Evolutionary conservation across 805 yeast species (phyloP).

Genomic region (Lipomyces mesembrius): DNA sequence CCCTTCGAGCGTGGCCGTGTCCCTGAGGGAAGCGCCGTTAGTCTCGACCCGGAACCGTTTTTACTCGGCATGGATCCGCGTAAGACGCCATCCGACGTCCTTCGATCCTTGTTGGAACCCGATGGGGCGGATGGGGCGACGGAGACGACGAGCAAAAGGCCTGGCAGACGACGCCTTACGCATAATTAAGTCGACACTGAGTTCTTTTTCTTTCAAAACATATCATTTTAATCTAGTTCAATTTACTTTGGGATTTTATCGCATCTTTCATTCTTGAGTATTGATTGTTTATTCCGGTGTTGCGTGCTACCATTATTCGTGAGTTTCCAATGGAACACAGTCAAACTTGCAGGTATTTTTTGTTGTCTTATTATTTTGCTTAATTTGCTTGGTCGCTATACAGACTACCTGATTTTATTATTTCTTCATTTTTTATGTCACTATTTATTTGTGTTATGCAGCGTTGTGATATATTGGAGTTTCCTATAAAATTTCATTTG

Average conservation of each 20-base stretch:
- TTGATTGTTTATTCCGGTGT: no score
- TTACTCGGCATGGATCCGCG: constrained; percentile 31
- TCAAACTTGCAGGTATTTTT: not conserved
- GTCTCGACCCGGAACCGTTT: constrained; percentile 35
- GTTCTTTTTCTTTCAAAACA: not conserved
- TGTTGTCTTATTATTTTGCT: not conserved
- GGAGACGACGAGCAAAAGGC: not conserved
- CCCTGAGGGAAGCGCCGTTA: constrained; percentile 19
- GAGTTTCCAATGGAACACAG: not conserved
- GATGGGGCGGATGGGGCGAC: constrained; percentile 14
- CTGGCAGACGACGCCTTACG: no score
- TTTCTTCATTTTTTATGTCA: not conserved
- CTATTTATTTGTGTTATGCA: not conserved
- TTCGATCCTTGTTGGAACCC: constrained; percentile 4
- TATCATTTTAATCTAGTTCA: not conserved
- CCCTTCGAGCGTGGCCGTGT: constrained; percentile 19
- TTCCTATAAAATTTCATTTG: not conserved
- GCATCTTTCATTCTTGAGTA: no score
- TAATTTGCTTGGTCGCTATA: not conserved
- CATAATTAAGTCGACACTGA: not conserved
- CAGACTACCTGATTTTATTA: not conserved
- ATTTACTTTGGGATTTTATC: not conserved
- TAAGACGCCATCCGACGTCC: constrained; percentile 26
- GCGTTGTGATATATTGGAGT: not conserved
- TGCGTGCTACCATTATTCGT: not conserved